Conservation (phyloP, 768 basidiomycete species). For the Amanita thiersii region DNA sequence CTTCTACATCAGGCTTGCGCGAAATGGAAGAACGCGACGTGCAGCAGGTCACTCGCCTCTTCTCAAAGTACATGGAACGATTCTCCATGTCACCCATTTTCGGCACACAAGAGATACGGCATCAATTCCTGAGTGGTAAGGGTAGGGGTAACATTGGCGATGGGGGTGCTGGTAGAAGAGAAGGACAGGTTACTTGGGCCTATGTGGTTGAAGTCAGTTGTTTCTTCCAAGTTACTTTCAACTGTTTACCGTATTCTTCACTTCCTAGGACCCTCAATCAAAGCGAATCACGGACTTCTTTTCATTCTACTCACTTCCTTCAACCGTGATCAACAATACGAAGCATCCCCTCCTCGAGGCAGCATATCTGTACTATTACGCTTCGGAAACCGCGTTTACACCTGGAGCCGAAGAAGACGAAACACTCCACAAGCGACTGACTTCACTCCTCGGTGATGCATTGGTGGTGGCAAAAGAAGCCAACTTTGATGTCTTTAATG, state of each 20-base stretch:
- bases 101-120: conserved; percentile 68
- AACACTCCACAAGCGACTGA: conserved; percentile 60
- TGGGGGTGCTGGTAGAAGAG: conserved; percentile 43
- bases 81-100: conserved; percentile 80
- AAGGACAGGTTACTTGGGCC: conserved; percentile 88
- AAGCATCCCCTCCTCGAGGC: conserved; percentile 76
- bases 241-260: not conserved
- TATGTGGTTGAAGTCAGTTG: conserved; percentile 88
- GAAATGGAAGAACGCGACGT: conserved; percentile 86
- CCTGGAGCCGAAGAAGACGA: conserved; percentile 53
- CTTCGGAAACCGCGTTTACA: conserved; percentile 65
- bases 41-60: conserved; percentile 58
- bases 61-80: conserved; percentile 70
- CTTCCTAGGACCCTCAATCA: conserved; percentile 75
- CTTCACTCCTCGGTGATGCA: conserved; percentile 70
- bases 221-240: conserved; percentile 3
- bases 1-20: conserved; percentile 55
- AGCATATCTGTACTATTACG: conserved; percentile 95
- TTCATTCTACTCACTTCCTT: conserved; percentile 95
- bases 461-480: conserved; percentile 74
- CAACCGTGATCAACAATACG: conserved; percentile 76
- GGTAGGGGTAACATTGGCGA: conserved; percentile 50
- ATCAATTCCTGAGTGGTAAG: conserved; percentile 83
- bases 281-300: conserved; percentile 90
- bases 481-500: conserved; percentile 95